A percentile compares a stretch with the other conserved stretches of the same genome.
Conservation (phyloP, 2,329 filamentous ascomycete species). For the Monilinia polystroma region DNA sequence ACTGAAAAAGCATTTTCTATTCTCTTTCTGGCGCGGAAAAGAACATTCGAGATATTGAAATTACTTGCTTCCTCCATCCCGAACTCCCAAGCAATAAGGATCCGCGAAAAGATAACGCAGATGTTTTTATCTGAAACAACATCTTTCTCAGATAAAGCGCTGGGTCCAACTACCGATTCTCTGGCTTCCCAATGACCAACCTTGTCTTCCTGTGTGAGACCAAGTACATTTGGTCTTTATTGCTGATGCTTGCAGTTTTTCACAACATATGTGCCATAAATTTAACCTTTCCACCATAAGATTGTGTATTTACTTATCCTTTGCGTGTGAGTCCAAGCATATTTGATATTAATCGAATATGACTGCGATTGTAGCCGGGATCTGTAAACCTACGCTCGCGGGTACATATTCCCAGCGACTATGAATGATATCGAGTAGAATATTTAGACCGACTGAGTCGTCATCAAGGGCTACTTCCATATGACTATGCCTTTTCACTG, state of each 20-base stretch:
- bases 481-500: neutral
- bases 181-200: too few species aligned
- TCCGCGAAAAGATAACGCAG: neutral
- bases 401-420: neutral
- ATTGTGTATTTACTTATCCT: too few species aligned
- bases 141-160: neutral
- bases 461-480: neutral
- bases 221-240: too few species aligned
- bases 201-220: too few species aligned
- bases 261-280: too few species aligned
- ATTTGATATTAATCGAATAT: neutral
- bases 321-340: too few species aligned
- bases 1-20: neutral
- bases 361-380: neutral
- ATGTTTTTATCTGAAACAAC: neutral
- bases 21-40: neutral
- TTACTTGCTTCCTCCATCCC: neutral
- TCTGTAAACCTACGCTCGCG: neutral
- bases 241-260: too few species aligned
- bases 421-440: neutral
- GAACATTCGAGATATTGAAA: neutral
- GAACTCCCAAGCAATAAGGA: neutral
- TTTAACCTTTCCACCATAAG: too few species aligned
- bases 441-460: neutral
- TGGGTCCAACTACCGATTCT: too few species aligned